Evolutionary conservation across 129 eudicot species (phyloP), one percentile per base, ranked within the genome.

Genomic region (Dittrichia graveolens): DNA sequence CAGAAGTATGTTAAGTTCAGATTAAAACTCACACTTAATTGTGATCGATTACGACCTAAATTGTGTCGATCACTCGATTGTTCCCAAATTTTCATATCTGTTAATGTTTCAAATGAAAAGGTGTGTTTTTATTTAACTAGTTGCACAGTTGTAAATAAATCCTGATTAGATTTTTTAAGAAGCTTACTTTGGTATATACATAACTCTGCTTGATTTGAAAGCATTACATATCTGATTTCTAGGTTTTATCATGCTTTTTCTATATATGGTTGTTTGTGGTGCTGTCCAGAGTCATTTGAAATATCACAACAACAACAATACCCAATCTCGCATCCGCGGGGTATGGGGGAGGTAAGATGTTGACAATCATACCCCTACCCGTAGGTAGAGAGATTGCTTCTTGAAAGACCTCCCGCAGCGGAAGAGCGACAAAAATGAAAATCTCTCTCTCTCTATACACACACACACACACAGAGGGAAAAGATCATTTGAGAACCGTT

Each of bases 141-240:
- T 50, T 48, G 60, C 14, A 7, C 60, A 7, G 24, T 68, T 49
- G 73, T 34, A 48, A 68, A 16, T n/a, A n/a, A 61, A 61, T 34
- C 24, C 8, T 11, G 48, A 46, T 15, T 34, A n/a, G 49, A 69
- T 69, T 69, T 37, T 24, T 69, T 49, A 68, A 19, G n/a, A 67
- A 31, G 59, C 45, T 47, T 47, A 47, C 39, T n/a, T 11, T 38
- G 56, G 15, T 65, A 11, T 61, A 14, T 56, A n/a, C n/a, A 48
- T 48, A 48, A 14, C 6, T 48, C 54, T 11, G 54, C 13, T 48
- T 11, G 12, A 7, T n/a, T n/a, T n/a, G n/a, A n/a, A n/a, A n/a
- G n/a, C n/a, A n/a, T n/a, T n/a, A n/a, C n/a, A n/a, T n/a, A n/a
- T n/a, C n/a, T n/a, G n/a, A n/a, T n/a, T n/a, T n/a, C n/a, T 10